Percentiles rank a stretch among this genome's conserved stretches.
Conservation (phyloP, 1,139 yeast species). For the Insectozyma bohioensis region DNA sequence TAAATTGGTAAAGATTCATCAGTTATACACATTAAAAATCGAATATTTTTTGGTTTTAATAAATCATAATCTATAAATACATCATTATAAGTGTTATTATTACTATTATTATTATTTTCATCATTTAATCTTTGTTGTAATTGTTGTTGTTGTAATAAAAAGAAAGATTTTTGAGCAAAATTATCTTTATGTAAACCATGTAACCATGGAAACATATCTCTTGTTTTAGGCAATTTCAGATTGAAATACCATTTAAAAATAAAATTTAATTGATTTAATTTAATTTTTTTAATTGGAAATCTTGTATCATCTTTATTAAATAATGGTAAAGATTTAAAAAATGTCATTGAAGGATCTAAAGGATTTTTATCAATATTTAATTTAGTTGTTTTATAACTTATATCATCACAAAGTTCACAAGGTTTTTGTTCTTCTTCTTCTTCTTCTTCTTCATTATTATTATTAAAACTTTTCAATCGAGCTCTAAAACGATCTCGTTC, state of each 20-base stretch:
- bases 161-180: constrained; percentile 48
- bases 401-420: constrained; percentile 41
- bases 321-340: constrained; percentile 16
- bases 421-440: constrained; percentile 4
- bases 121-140: constrained; percentile 9
- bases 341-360: constrained; percentile 23
- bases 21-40: constrained; percentile 55
- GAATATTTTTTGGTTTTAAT: constrained; percentile 22
- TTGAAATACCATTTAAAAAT: constrained; percentile 50
- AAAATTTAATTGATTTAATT: constrained; percentile 26
- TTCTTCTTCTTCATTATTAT: neutral
- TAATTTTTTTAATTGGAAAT: constrained; percentile 22
- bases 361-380: constrained; percentile 28
- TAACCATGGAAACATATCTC: constrained; percentile 82
- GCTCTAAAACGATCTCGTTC: constrained; percentile 49
- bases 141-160: constrained; percentile 30
- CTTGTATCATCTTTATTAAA: neutral
- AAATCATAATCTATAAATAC: constrained; percentile 13
- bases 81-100: too few species aligned
- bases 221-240: constrained; percentile 64
- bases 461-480: constrained; percentile 36
- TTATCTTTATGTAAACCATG: constrained; percentile 67
- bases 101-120: constrained; percentile 1
- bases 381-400: constrained; percentile 40
- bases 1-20: constrained; percentile 17